Base-by-base conservation (phyloP, 2,329 filamentous ascomycete species). In the Penicillium italicum region DNA sequence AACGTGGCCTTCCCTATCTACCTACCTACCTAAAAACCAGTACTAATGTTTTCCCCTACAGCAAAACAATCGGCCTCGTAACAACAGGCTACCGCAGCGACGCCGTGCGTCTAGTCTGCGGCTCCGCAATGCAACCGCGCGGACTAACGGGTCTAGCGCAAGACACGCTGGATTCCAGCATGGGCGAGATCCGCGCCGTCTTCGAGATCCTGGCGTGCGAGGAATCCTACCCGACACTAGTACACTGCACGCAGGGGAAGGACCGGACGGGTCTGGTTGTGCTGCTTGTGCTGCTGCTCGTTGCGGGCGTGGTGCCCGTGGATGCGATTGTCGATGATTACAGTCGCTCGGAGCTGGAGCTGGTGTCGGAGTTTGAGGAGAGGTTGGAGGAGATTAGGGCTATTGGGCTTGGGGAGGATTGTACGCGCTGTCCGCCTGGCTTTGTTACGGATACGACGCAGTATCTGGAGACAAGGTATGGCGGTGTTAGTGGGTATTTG, bases 231-330 rank as follows among this genome's bases (percentile, higher is more conserved):
- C 90, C 91, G 0, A 72, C 86, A 1, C 69, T 96, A 8, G 76
- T 94, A 2, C 90, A 96, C 72, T 96, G 91, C 72, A 94, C 91
- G 0, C 90, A 95, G 66, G 91, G 91, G 55, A 96, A 96, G 70
- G 91, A 96, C 68, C 83, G 91, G 2, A 91, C 85, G 1, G 91
- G 91, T 0, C 76, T 96, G 12, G 78, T 89, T 11, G 78, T 90
- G 5, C 77, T 88, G 38, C 76, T 96, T 4, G 72, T 88, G 0
- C 75, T 95, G 20, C 78, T 93, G 65, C 75, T 89, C 11, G 77
- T 89, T 2, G 62, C 61, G 4, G 74, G 73, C 8, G 72, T 66
- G 16, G 69, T 89, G 1, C 82, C 85, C 0, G 55, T 77, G 1
- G 69, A 79, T 0, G 87, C 84, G 2, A 85, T 95, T 40, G 77